Base-by-base conservation (phyloP, 805 yeast genomes). In the Sugiyamaella qingdaonensis region DNA sequence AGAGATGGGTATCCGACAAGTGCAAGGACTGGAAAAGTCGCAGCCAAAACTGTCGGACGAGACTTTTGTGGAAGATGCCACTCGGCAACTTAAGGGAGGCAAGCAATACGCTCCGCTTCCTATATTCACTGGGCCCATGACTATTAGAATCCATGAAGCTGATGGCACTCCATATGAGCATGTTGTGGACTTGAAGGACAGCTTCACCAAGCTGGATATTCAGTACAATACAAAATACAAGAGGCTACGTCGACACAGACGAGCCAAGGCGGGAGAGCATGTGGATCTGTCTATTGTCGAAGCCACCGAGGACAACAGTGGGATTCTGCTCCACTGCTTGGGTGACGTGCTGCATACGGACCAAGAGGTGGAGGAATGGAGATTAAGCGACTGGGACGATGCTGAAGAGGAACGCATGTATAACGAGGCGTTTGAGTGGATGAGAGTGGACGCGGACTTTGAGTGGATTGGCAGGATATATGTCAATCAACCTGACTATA, bases 101-200 rank as follows among this genome's bases (percentile, higher is more conserved):
- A 48, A 37, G n/a, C 53, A 24, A 14, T 50, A 39, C 2, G 49
- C 54, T 11, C 63, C 63, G 8, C 66, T 64, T 46, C 67, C 72
- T 0, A 78, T 84, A 1, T 88, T 91, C 64, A 62, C 65, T 10
- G 99, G 99, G 0, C 97, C 98, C 0, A 88, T 94, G 87, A 94
- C 99, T 0, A 88, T 94, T 35, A 76, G 99, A 63, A 91, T 94
- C 35, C 99, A 94, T 66, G 99, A 94, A 64, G 95, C 97, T 0
- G 98, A 94, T 68, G 99, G 99, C 8, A 89, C 98, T 0, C 99
- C 99, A 0, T 94, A 94, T 65, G 99, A 94, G 64, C 99, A 94
- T 67, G 92, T 94, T 46, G 96, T 94, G 19, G 95, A 89, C 59
- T 73, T 94, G 49, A 88, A 89, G 61, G 97, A 92, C 43, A 79